phyloP scores from a whole-genome alignment of 805 yeast genomes.

The Zygotorulaspora sp. region DNA sequence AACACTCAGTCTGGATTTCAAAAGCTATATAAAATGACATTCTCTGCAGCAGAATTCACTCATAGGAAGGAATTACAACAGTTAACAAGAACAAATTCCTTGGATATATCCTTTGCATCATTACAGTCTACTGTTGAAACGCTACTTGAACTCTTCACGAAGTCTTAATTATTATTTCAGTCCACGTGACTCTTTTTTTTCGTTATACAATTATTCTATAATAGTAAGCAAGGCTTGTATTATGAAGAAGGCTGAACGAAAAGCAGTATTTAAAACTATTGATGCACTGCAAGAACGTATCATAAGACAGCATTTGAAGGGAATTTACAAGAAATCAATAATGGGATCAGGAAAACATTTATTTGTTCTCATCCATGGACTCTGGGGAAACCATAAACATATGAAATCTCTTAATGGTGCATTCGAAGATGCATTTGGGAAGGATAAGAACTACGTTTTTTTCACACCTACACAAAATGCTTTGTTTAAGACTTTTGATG shows the following conservation, averaged over 20 bases:
- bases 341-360: constrained; percentile 43
- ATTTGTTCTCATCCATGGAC: constrained; percentile 72
- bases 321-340: background rate
- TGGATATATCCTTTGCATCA: constrained; percentile 28
- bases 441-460: constrained; percentile 41
- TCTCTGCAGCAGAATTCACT: constrained; percentile 38
- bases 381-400: constrained; percentile 67
- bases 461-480: constrained; percentile 58
- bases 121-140: constrained; percentile 38
- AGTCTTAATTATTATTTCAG: constrained; percentile 15
- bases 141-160: constrained; percentile 33
- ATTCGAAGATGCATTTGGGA: constrained; percentile 37
- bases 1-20: constrained; percentile 30
- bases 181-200: background rate
- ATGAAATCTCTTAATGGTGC: constrained; percentile 45
- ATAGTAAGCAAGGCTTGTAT: too few relatives aligned
- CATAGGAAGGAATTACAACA: constrained; percentile 28
- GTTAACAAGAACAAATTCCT: constrained; percentile 9
- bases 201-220: background rate
- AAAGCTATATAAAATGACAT: constrained; percentile 37
- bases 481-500: constrained; percentile 79
- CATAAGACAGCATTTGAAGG: too few relatives aligned
- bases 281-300: too few relatives aligned
- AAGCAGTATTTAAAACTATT: too few relatives aligned
- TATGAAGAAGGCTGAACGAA: too few relatives aligned